phyloP scores from a whole-genome alignment of 1,139 yeast genomes.

The Pichia sp. region DNA sequence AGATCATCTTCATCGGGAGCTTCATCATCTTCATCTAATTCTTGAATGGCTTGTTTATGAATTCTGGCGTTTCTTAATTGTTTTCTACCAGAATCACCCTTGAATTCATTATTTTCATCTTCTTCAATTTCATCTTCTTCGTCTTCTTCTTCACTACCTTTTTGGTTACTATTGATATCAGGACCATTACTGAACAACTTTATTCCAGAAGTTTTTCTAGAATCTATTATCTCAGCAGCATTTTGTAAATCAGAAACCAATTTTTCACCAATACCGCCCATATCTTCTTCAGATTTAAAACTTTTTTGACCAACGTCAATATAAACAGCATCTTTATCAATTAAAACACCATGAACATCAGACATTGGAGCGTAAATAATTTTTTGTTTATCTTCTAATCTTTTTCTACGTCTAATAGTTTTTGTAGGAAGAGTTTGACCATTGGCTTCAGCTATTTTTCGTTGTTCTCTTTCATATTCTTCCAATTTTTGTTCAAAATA shows the following conservation, averaged over 20 bases:
- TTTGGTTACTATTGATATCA: conserved; percentile 36
- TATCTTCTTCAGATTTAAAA: conserved; percentile 52
- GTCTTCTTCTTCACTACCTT: conserved; percentile 35
- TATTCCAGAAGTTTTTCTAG: conserved; percentile 48
- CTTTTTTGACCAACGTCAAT: conserved; percentile 69
- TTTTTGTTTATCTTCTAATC: conserved; percentile 90
- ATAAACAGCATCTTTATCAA: conserved; percentile 95
- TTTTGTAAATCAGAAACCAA: conserved; percentile 76
- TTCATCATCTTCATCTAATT: conserved; percentile 42
- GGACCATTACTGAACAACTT: conserved; percentile 66
- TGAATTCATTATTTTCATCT: conserved; percentile 35
- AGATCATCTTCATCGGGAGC: conserved; percentile 32
- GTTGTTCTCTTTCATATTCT: conserved; percentile 65
- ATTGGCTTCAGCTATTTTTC: conserved; percentile 52
- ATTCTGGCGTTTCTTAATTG: conserved; percentile 54
- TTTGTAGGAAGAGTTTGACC: conserved; percentile 53
- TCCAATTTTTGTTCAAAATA: conserved; percentile 80
- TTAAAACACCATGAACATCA: conserved; percentile 95
- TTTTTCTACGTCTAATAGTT: conserved; percentile 60
- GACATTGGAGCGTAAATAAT: conserved; percentile 98
- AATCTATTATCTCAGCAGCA: conserved; percentile 58
- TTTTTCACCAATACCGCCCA: conserved; percentile 56
- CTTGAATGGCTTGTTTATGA: conserved; percentile 41
- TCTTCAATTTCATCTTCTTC: conserved; percentile 34
- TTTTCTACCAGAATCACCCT: conserved; percentile 50